Evolutionary conservation across 805 yeast genomes (phyloP).

Genomic region (Candida lessepsii): DNA sequence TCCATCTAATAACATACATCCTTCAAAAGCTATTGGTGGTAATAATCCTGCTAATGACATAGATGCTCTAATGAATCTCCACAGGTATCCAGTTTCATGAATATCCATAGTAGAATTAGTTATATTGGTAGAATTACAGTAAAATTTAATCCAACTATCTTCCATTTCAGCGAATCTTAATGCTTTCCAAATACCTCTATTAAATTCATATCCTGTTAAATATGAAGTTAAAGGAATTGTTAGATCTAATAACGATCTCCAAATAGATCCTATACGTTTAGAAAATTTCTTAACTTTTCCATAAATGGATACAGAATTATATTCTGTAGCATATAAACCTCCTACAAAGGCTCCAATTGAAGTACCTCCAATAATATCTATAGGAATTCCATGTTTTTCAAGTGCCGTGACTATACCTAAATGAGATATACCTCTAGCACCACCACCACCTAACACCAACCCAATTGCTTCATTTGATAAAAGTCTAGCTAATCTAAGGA

Average conservation of each 20-base stretch:
- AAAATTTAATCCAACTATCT: slow-evolving; percentile 91
- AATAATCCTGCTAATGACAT: slow-evolving; percentile 94
- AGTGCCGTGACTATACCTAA: slow-evolving; percentile 87
- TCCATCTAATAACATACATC: slow-evolving; percentile 92
- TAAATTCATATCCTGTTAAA: slow-evolving; percentile 96
- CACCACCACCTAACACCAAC: slow-evolving; percentile 94
- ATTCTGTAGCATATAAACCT: slow-evolving; percentile 89
- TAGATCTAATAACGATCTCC: slow-evolving; percentile 82
- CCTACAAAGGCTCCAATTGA: slow-evolving; percentile 96
- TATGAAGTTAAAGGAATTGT: slow-evolving; percentile 94
- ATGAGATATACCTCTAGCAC: slow-evolving; percentile 93
- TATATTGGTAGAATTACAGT: slow-evolving; percentile 89
- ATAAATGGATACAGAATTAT: slow-evolving; percentile 85
- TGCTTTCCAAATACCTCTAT: slow-evolving; percentile 95
- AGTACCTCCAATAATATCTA: slow-evolving; percentile 93
- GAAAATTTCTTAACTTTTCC: slow-evolving; percentile 88
- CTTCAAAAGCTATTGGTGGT: slow-evolving; percentile 86
- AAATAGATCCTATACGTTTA: slow-evolving; percentile 73
- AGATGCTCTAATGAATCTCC: slow-evolving; percentile 94
- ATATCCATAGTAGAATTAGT: slow-evolving; percentile 95
- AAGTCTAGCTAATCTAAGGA: slow-evolving; percentile 83
- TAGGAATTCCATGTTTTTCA: slow-evolving; percentile 90
- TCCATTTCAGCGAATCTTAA: slow-evolving; percentile 92
- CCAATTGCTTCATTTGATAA: slow-evolving; percentile 94
- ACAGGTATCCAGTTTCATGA: slow-evolving; percentile 87